Evolutionary conservation across 2,329 filamentous ascomycete species (phyloP).

Genomic region (Magnaporthiopsis incrustans): DNA sequence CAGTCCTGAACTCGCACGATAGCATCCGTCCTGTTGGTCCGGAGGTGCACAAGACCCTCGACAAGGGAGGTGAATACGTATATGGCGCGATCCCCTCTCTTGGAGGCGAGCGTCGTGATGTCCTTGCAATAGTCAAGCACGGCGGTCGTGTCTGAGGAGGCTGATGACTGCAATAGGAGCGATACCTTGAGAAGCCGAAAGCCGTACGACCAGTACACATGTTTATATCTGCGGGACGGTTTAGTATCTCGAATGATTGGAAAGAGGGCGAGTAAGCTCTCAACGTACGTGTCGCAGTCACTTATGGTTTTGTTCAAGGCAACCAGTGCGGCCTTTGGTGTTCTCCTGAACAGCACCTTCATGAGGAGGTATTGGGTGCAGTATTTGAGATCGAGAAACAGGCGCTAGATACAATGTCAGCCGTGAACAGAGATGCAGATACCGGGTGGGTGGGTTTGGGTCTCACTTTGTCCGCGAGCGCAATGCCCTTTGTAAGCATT

Average conservation of each 20-base stretch:
- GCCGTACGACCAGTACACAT: conserved; percentile 67
- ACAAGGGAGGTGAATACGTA: conserved; percentile 58
- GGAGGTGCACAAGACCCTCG: conserved; percentile 62
- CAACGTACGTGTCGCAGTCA: conserved; percentile 55
- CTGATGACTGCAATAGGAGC: conserved; percentile 55
- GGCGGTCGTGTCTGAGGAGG: conserved; percentile 47
- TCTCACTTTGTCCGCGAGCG: conserved; percentile 56
- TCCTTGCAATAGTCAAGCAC: conserved; percentile 62
- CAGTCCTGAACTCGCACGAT: conserved; percentile 65
- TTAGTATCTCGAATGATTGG: conserved; percentile 12
- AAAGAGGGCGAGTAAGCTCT: conserved; percentile 8
- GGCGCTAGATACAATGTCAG: conserved; percentile 30
- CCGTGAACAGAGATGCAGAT: background rate
- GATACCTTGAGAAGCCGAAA: conserved; percentile 68
- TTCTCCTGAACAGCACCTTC: conserved; percentile 62
- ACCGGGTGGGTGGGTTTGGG: too few relatives aligned
- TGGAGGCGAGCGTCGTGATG: conserved; percentile 51
- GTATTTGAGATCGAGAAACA: conserved; percentile 62
- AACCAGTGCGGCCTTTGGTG: conserved; percentile 64
- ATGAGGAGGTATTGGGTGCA: conserved; percentile 67
- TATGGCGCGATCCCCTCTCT: conserved; percentile 54
- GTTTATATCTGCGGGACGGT: conserved; percentile 44
- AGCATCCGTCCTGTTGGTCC: conserved; percentile 54
- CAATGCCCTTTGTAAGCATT: conserved; percentile 61
- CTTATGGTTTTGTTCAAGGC: conserved; percentile 60